phyloP scores from a whole-genome alignment of 371 early-diverging fungal genomes.

The Zychaea mexicana region DNA sequence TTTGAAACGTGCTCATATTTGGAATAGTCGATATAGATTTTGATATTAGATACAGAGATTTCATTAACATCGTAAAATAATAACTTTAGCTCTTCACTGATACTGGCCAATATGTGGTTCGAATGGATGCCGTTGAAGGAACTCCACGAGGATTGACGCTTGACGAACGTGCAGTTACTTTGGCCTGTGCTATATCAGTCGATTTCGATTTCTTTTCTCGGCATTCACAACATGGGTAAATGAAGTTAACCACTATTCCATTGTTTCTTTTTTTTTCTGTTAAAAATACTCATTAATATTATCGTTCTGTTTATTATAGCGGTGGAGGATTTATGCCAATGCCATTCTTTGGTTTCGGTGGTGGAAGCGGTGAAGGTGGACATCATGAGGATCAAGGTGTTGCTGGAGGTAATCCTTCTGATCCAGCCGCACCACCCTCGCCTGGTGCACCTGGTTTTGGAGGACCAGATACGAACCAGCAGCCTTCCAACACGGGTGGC shows the following conservation, averaged over 20 bases:
- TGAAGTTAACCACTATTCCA: too few relatives aligned
- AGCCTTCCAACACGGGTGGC: slow-evolving; percentile 21
- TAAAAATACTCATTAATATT: not conserved
- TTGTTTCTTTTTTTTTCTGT: not conserved
- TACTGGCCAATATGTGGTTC: slow-evolving; percentile 80
- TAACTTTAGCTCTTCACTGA: slow-evolving; percentile 78
- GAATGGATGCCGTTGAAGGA: slow-evolving; percentile 71
- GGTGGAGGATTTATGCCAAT: slow-evolving; percentile 45
- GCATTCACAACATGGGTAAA: slow-evolving; percentile 70
- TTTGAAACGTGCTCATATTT: too few relatives aligned
- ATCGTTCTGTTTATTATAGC: slow-evolving; percentile 8
- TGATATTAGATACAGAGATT: too few relatives aligned
- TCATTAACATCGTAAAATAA: too few relatives aligned
- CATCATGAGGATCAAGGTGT: too few relatives aligned
- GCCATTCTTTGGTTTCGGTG: slow-evolving; percentile 49
- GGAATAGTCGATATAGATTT: too few relatives aligned
- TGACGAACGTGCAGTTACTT: slow-evolving; percentile 83
- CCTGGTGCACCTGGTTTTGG: slow-evolving; percentile 3
- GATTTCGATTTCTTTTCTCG: slow-evolving; percentile 92
- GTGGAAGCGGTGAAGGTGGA: slow-evolving; percentile 7
- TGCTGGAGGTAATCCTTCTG: not conserved
- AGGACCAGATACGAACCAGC: slow-evolving; percentile 3
- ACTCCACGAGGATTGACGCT: slow-evolving; percentile 64
- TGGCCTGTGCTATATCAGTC: slow-evolving; percentile 86
- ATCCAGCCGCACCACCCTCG: slow-evolving; percentile 5